These are phyloP conservation scores for Chondrus crispus DNA, from an alignment of 23 red algal genomes.

Conservation along the genomic window DNA sequence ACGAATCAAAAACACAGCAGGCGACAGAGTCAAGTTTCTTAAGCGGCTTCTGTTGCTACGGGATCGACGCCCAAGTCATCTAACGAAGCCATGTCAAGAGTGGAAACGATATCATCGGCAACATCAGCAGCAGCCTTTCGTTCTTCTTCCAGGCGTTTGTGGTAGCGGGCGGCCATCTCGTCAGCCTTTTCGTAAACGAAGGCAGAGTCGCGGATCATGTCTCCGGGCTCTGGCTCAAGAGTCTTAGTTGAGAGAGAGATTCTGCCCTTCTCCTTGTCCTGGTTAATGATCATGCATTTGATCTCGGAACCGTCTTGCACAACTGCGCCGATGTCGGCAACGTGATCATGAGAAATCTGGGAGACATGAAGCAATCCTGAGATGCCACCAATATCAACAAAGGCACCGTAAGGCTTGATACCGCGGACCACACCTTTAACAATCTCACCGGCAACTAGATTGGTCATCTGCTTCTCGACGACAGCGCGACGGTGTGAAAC, in stretches of 20 bases:
- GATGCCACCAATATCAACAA: conserved; percentile 91
- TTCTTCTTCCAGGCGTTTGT: conserved; percentile 83
- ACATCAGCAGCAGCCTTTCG: conserved; percentile 73
- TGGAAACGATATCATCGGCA: conserved; percentile 96
- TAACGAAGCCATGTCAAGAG: conserved; percentile 83
- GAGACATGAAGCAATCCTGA: conserved; percentile 95
- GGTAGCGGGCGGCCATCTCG: conserved; percentile 83
- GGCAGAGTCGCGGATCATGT: conserved; percentile 82
- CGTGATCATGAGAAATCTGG: conserved; percentile 97
- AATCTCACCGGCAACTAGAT: conserved; percentile 71
- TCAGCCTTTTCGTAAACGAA: conserved; percentile 89
- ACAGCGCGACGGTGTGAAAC: conserved; percentile 90
- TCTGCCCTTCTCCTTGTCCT: conserved; percentile 93
- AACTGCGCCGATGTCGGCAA: conserved; percentile 70
- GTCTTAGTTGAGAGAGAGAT: conserved; percentile 95
- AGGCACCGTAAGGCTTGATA: conserved; percentile 96
- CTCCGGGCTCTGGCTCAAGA: conserved; percentile 94
- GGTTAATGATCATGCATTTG: conserved; percentile 91
- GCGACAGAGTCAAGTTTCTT: background rate
- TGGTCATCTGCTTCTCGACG: conserved; percentile 80
- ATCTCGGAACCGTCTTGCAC: conserved; percentile 61
- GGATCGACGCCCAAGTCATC: conserved; percentile 71
- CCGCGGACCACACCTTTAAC: conserved; percentile 84
- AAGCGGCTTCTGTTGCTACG: conserved; percentile 43
- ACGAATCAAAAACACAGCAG: too few species aligned